Evolutionary conservation across 768 basidiomycete genomes (phyloP).

Genomic region (Mycena filopes): DNA sequence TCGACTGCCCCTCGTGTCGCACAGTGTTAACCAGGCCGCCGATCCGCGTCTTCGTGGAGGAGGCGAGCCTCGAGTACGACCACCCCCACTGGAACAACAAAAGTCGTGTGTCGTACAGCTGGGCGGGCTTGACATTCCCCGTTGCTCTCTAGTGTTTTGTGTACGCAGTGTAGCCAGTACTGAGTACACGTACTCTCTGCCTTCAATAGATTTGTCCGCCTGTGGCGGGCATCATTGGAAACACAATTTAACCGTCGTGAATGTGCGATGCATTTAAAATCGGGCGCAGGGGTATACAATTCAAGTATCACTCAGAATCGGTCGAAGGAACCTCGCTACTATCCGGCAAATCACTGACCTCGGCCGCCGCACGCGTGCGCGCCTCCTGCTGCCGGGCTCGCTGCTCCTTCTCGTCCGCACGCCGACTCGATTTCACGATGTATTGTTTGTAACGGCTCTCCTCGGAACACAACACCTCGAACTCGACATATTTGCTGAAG

Average conservation of each 20-base stretch:
- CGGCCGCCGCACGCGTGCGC: not conserved
- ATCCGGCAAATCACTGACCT: not conserved
- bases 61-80: not conserved
- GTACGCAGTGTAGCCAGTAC: too few species aligned
- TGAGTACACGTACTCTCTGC: too few species aligned
- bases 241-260: too few species aligned
- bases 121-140: not conserved
- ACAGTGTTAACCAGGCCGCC: not conserved
- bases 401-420: not conserved
- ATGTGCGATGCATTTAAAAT: not conserved
- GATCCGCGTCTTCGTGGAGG: not conserved
- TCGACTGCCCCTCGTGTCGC: not conserved
- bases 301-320: not conserved
- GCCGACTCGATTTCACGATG: not conserved
- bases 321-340: not conserved
- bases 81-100: not conserved
- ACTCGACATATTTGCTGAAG: not conserved
- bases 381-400: not conserved
- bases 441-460: not conserved
- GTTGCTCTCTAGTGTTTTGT: not conserved
- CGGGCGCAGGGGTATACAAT: too few species aligned
- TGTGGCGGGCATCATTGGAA: too few species aligned
- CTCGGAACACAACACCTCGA: not conserved
- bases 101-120: not conserved
- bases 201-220: too few species aligned